Base-by-base conservation (phyloP, 352 stramenopile species). In the Detonula confervacea region DNA sequence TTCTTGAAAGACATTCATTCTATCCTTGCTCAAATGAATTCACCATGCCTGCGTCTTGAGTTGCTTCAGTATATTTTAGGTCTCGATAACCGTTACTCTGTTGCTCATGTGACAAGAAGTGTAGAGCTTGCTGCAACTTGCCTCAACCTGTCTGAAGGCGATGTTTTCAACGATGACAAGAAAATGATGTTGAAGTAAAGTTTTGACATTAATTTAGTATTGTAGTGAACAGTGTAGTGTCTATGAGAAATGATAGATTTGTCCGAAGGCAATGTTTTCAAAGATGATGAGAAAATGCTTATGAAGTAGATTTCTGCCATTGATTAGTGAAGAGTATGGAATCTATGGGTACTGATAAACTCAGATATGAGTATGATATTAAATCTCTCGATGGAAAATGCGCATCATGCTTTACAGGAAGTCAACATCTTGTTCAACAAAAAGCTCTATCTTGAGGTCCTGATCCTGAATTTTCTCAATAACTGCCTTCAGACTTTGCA, bases 1-100 rank as follows among this genome's bases (percentile, higher is more conserved):
- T 94, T 94, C 65, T 68, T 95, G 2, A 65, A 77, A 56, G 60
- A 74, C 8, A 90, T 95, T 57, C 68, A 91, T 47, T 77, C 73
- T 14, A 85, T 93, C 9, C 60, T 91, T 33, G 71, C 70, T 20
- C 69, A 81, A 29, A 95, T 95, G 90, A 73, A 92, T 70, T 90
- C 81, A 39, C 90, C 90, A 33, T 93, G 88, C 68, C 64, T 95
- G 29, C 80, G 90, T 39, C 67, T 95, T n/a, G 90, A 95, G 64
- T 51, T 95, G 12, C 63, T 95, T 25, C 90, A 93, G 59, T 95
- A 91, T 60, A 88, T 93, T 35, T 73, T 95, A 35, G 88, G 88
- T 5, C 72, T 95, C 25, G 90, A 93, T 56, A 94, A 94, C 80
- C 77, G 89, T 22, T 94, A 91, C 73, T 94, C 89, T 52, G 79